Conservation (phyloP, 2,329 filamentous ascomycete species). For the Fusarium cyanostomum region DNA sequence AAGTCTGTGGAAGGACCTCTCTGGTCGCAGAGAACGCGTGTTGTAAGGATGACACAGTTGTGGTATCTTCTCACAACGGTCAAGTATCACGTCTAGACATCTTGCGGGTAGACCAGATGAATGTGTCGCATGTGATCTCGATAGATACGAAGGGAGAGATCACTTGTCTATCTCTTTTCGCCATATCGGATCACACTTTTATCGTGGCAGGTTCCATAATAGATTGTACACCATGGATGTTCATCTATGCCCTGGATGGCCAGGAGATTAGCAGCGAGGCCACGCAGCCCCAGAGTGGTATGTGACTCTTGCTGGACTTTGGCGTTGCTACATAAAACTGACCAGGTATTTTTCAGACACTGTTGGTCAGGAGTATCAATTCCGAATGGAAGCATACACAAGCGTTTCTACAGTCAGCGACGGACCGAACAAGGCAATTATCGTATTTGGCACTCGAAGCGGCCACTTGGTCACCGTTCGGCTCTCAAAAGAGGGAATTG, state of each 20-base stretch:
- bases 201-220: constrained; percentile 50
- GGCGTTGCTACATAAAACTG: neutral
- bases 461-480: constrained; percentile 59
- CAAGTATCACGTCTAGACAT: constrained; percentile 52
- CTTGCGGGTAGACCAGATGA: constrained; percentile 49
- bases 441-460: constrained; percentile 61
- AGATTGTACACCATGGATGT: constrained; percentile 48
- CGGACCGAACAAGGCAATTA: constrained; percentile 37
- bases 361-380: neutral
- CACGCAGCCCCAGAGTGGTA: constrained; percentile 29
- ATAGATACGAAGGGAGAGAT: constrained; percentile 58
- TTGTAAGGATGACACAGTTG: constrained; percentile 50
- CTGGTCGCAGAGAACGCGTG: constrained; percentile 55
- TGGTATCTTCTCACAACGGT: constrained; percentile 53
- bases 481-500: constrained; percentile 27
- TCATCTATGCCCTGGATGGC: constrained; percentile 44
- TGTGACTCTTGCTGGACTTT: neutral
- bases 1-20: constrained; percentile 44
- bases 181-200: constrained; percentile 37
- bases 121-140: constrained; percentile 42
- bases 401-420: constrained; percentile 53
- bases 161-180: constrained; percentile 56
- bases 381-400: constrained; percentile 55
- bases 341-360: constrained; percentile 3
- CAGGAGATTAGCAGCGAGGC: constrained; percentile 23